Evolutionary conservation across 345 rosid species (phyloP).

Genomic region (Dimocarpus longan): DNA sequence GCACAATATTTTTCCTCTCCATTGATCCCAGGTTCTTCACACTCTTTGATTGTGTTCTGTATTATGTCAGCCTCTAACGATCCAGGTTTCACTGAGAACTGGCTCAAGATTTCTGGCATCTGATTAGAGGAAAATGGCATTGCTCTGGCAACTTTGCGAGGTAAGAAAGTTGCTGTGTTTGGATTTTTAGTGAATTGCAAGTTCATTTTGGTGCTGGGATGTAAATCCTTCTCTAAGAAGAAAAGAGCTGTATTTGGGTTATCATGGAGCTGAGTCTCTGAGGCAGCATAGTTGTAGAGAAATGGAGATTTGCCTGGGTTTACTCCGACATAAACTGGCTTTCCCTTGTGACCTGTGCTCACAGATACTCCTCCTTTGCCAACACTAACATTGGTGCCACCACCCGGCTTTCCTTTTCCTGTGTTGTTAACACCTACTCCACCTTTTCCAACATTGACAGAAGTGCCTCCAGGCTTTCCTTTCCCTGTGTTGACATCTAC

Average conservation of each 20-base stretch:
- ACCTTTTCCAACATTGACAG: slow-evolving; percentile 48
- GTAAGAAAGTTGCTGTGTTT: slow-evolving; percentile 55
- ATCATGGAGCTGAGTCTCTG: slow-evolving; percentile 63
- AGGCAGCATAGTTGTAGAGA: slow-evolving; percentile 40
- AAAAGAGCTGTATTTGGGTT: slow-evolving; percentile 64
- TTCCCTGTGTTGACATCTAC: slow-evolving; percentile 61
- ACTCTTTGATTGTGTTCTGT: slow-evolving; percentile 63
- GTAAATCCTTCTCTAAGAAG: slow-evolving; percentile 82
- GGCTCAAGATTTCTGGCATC: slow-evolving; percentile 50
- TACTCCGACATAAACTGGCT: slow-evolving; percentile 62
- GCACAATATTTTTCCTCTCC: slow-evolving; percentile 86
- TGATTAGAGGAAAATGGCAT: slow-evolving; percentile 70
- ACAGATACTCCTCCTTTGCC: slow-evolving; percentile 83
- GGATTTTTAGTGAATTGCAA: slow-evolving; percentile 55
- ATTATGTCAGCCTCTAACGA: slow-evolving; percentile 69
- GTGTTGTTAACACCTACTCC: slow-evolving; percentile 44
- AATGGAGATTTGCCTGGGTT: slow-evolving; percentile 50
- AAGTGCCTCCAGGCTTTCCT: slow-evolving; percentile 51
- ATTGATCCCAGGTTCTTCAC: slow-evolving; percentile 59
- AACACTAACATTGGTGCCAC: slow-evolving; percentile 63
- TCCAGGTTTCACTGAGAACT: slow-evolving; percentile 55
- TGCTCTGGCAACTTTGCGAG: slow-evolving; percentile 59
- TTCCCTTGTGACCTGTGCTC: slow-evolving; percentile 60
- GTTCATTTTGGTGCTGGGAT: slow-evolving; percentile 54
- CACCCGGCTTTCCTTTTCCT: slow-evolving; percentile 50